Evolutionary conservation across 345 rosid species (phyloP), one percentile per base, ranked within the genome.

Genomic region (Garcia nutans): DNA sequence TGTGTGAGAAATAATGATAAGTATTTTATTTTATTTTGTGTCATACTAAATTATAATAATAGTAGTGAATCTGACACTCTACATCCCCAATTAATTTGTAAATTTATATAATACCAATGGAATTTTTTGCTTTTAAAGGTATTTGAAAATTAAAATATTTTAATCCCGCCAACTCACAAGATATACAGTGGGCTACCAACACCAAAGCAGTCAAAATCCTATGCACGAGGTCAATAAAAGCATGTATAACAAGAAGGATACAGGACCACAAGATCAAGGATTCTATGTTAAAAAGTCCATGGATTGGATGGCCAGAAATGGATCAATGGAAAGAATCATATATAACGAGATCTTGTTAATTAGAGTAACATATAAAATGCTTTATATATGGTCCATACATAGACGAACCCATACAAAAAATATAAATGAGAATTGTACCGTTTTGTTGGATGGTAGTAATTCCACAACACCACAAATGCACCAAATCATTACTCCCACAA

Each of bases 381-480:
- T 70, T 70, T 76, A 73, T 33, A 2, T 3, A 10, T 5, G 41
- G 41, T 37, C 41, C 41, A 37, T n/a, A 57, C 19, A 22, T 11
- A 65, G n/a, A n/a, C 52, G 11, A 7, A 5, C 41, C 5, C 31
- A 37, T 10, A 47, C 50, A 6, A 59, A 9, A 45, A 65, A 5
- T 58, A 65, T 72, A 22, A 78, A 72, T 65, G 71, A 61, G 61
- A 71, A 76, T 37, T 74, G 84, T 80, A 75, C 79, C 70, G 69
- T 75, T 75, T 81, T 28, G 81, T 71, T 77, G 81, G 82, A 76
- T 54, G 78, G 79, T 28, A 28, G 57, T 71, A 78, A 74, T 69
- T 85, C 84, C 85, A 85, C 76, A 33, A 0, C 66, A 80, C 80
- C 71, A 84, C 85, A 54, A 87, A 85, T 85, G 84, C 89, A 81